A percentile compares a stretch with the other conserved stretches of the same genome.
phyloP scores from a whole-genome alignment of 495 filamentous ascomycete species.

The Penicillium paradoxum region DNA sequence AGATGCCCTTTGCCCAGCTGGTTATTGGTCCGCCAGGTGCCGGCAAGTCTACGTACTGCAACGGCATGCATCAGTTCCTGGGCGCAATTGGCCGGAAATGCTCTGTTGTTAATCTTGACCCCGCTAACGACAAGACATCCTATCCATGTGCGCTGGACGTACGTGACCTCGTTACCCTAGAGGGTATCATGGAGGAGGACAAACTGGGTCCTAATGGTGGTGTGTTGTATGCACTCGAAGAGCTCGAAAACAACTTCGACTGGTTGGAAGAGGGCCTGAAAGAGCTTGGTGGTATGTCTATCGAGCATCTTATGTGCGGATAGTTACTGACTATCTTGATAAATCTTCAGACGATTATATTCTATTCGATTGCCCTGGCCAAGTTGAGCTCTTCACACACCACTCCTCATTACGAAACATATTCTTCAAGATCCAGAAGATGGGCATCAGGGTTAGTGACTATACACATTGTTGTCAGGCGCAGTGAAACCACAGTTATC shows the following conservation, averaged over 20 bases:
- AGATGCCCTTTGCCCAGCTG: slow-evolving; percentile 67
- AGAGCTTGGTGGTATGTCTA: slow-evolving; percentile 54
- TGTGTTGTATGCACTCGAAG: slow-evolving; percentile 87
- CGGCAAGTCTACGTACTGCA: slow-evolving; percentile 95
- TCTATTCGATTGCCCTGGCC: slow-evolving; percentile 92
- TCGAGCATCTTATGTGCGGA: not conserved
- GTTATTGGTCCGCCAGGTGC: slow-evolving; percentile 89
- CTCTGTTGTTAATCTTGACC: slow-evolving; percentile 93
- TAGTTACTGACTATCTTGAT: slow-evolving; percentile 7
- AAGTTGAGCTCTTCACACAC: slow-evolving; percentile 95
- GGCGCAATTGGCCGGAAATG: slow-evolving; percentile 89
- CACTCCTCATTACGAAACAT: slow-evolving; percentile 86
- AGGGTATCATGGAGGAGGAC: slow-evolving; percentile 94
- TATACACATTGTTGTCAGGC: not conserved
- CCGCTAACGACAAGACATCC: slow-evolving; percentile 74
- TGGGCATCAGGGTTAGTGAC: slow-evolving; percentile 77
- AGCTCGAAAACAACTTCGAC: slow-evolving; percentile 86
- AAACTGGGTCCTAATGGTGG: slow-evolving; percentile 89
- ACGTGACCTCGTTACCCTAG: slow-evolving; percentile 77
- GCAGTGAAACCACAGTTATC: not conserved
- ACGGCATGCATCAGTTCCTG: slow-evolving; percentile 98
- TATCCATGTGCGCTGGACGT: slow-evolving; percentile 83
- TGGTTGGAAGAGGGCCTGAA: slow-evolving; percentile 80
- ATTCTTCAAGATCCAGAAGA: slow-evolving; percentile 81
- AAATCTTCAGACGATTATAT: slow-evolving; percentile 72